Evolutionary conservation across 495 filamentous ascomycete genomes (phyloP).

Genomic region (Tuber aestivum): DNA sequence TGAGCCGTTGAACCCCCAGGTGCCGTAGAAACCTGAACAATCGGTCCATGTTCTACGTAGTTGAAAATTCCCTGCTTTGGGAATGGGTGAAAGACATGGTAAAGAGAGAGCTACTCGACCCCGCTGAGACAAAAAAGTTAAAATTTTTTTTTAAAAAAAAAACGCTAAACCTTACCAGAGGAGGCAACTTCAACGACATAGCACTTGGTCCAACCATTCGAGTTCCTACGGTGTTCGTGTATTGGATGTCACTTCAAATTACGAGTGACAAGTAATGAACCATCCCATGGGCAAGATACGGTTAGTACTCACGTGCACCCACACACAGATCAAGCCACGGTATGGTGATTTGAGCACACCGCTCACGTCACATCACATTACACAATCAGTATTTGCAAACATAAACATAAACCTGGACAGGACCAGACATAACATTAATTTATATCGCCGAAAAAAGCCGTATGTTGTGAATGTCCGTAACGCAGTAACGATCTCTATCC

Average conservation of each 20-base stretch:
- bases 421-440: not conserved
- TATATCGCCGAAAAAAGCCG: not conserved
- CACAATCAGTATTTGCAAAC: not conserved
- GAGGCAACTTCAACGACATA: not conserved
- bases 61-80: not conserved
- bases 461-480: not conserved
- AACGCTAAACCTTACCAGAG: not conserved
- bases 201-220: not conserved
- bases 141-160: no score
- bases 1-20: not conserved
- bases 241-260: not conserved
- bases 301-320: not conserved
- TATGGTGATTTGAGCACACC: not conserved
- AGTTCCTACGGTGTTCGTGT: not conserved
- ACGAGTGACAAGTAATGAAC: not conserved
- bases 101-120: not conserved
- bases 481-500: not conserved
- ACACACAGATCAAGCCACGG: not conserved
- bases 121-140: not conserved
- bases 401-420: not conserved
- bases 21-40: not conserved
- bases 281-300: not conserved
- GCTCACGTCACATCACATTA: not conserved
- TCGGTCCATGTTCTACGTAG: not conserved
- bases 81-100: not conserved